Evolutionary conservation across 2,329 filamentous ascomycete species (phyloP), one percentile per base, ranked within the genome.

Genomic region (Pestalotiopsis sp.): DNA sequence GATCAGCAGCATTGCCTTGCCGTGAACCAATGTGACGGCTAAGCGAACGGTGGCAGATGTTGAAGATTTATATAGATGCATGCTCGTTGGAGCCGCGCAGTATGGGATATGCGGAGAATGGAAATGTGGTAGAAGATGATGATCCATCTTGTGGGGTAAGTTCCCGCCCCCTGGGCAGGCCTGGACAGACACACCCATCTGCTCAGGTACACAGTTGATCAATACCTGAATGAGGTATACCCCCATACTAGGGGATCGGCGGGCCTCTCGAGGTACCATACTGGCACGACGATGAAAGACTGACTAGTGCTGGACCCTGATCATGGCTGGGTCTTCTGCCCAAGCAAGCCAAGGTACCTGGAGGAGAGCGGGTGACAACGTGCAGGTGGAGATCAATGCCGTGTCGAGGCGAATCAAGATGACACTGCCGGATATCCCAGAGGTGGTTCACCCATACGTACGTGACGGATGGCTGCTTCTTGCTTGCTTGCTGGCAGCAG

Each of bases 51-150:
- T 71, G 77, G 79, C 78, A 76, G 76, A 74, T 71, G 74, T 76
- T 75, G 77, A 78, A 78, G 74, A 76, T 75, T 80, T 83, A 82
- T 82, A 81, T 81, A 79, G 72, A 72, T 67, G 58, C 58, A 52
- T 63, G 78, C 75, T 71, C 72, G 71, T 74, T 78, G 75, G 75
- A 78, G 75, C 73, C 70, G 72, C 71, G 72, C 39, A 63, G 68
- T 73, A 75, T 80, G 77, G 78, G 74, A 36, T 75, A 74, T 77
- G 75, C 75, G 75, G 76, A 74, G 74, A 78, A 75, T 75, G 59
- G 14, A 36, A 23, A n/a, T 62, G 27, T 62, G 59, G 27, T 36
- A 62, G 59, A 38, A 17, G 38, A 36, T 36, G 45, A 23, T 52
- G 45, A 52, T 52, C 45, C 38, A 36, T 62, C 59, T 59, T 62